Percentiles rank a stretch among this genome's conserved stretches.
These are phyloP conservation scores for Ophiostoma sp. DNA, from an alignment of 2,329 filamentous ascomycete genomes.

Conservation along the genomic window DNA sequence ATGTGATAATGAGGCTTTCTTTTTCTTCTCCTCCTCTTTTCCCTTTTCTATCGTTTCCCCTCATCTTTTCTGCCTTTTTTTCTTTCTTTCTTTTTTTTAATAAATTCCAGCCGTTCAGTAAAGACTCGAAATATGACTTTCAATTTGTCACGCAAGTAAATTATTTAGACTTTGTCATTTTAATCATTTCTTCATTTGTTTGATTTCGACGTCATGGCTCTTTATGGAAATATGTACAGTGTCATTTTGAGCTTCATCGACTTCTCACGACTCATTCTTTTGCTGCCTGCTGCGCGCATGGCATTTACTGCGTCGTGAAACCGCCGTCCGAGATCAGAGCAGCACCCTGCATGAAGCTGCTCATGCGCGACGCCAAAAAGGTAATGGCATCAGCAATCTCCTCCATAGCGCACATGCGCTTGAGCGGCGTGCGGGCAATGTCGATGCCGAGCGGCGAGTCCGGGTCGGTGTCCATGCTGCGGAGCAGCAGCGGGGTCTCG, in stretches of 20 bases:
- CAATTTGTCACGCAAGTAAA: too few relatives aligned
- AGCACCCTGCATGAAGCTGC: slow-evolving; percentile 54
- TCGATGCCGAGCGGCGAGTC: slow-evolving; percentile 41
- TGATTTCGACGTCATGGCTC: neutral
- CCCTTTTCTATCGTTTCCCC: too few relatives aligned
- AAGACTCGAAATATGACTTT: too few relatives aligned
- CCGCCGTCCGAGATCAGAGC: slow-evolving; percentile 51
- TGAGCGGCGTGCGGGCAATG: slow-evolving; percentile 48
- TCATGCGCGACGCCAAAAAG: slow-evolving; percentile 53
- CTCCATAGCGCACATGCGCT: slow-evolving; percentile 49
- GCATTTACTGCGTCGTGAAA: slow-evolving; percentile 34
- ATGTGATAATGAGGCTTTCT: too few relatives aligned
- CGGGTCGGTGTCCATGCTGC: slow-evolving; percentile 31
- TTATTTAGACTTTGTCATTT: neutral
- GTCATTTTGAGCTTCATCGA: neutral
- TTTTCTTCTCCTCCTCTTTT: too few relatives aligned
- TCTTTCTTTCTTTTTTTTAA: too few relatives aligned
- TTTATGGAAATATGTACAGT: neutral
- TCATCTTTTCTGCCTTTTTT: too few relatives aligned
- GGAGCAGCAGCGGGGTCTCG: slow-evolving; percentile 27
- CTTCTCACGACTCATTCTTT: neutral
- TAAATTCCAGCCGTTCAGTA: too few relatives aligned
- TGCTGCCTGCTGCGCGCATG: neutral
- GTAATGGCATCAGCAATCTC: slow-evolving; percentile 56
- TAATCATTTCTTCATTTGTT: neutral